Conservation (phyloP, 768 basidiomycete species). For the Amanita subjunquillea region DNA sequence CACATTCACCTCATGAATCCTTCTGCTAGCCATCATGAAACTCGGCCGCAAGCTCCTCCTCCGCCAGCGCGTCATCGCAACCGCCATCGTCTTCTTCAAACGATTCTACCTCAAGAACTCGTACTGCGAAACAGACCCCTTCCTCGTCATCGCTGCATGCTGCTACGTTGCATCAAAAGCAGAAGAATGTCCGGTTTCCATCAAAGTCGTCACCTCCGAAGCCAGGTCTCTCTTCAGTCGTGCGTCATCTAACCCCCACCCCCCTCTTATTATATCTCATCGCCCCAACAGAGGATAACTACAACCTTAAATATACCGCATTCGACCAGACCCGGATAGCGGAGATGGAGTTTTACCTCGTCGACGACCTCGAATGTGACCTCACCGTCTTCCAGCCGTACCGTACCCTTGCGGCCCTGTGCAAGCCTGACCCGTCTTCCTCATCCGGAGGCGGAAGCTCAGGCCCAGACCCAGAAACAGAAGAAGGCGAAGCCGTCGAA, state of each 20-base stretch:
- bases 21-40: constrained; percentile 62
- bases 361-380: constrained; percentile 95
- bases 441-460: constrained; percentile 3
- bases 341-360: constrained; percentile 98
- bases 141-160: constrained; percentile 86
- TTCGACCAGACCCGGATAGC: constrained; percentile 87
- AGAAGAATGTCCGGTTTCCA: constrained; percentile 91
- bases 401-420: constrained; percentile 72
- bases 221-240: constrained; percentile 68
- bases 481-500: constrained; percentile 50
- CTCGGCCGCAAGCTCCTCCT: constrained; percentile 76
- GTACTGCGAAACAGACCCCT: constrained; percentile 94
- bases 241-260: constrained; percentile 19
- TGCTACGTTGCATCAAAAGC: constrained; percentile 96
- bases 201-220: constrained; percentile 85
- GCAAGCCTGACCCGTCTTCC: constrained; percentile 45
- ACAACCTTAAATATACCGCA: constrained; percentile 70
- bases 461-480: constrained; percentile 24
- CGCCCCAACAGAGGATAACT: constrained; percentile 42
- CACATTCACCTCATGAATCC: neutral
- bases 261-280: neutral
- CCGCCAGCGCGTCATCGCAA: constrained; percentile 87
- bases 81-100: constrained; percentile 90
- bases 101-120: constrained; percentile 96
- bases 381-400: constrained; percentile 93